Conservation (phyloP, 371 early-diverging fungal genomes). For the Mortierella sp. region DNA sequence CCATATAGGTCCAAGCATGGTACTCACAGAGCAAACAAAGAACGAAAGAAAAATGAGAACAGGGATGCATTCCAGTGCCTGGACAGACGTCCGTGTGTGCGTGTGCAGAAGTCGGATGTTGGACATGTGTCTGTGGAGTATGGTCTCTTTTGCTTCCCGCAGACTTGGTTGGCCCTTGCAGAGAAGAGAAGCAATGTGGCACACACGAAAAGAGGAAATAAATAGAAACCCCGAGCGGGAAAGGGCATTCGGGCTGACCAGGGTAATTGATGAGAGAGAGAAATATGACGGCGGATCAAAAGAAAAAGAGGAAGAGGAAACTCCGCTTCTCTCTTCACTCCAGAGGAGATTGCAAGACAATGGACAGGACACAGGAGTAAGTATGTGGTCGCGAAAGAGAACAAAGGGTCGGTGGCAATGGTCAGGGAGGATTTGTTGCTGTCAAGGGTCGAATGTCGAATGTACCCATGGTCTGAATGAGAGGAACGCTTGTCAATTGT, state of each 20-base stretch:
- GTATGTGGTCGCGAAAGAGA: neutral
- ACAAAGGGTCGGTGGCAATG: neutral
- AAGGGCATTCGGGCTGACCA: neutral
- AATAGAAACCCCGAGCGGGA: constrained; percentile 17
- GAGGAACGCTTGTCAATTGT: neutral
- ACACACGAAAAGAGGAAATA: neutral
- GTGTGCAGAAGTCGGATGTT: neutral
- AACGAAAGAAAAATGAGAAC: neutral
- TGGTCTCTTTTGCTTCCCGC: neutral
- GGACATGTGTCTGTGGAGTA: constrained; percentile 5
- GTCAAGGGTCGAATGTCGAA: no score
- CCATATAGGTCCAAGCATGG: neutral
- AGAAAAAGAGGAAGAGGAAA: neutral
- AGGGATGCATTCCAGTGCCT: no score
- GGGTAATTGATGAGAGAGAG: neutral
- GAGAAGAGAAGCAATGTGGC: neutral
- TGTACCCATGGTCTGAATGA: neutral
- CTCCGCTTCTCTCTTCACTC: constrained; percentile 8
- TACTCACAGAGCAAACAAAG: no score
- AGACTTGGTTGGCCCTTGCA: neutral
- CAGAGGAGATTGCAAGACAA: neutral
- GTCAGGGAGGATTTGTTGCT: neutral
- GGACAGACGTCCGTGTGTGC: neutral
- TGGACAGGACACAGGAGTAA: neutral
- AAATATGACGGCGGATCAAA: constrained; percentile 7